Evolutionary conservation across 768 basidiomycete species (phyloP).

Genomic region (Lyophyllum semitale): DNA sequence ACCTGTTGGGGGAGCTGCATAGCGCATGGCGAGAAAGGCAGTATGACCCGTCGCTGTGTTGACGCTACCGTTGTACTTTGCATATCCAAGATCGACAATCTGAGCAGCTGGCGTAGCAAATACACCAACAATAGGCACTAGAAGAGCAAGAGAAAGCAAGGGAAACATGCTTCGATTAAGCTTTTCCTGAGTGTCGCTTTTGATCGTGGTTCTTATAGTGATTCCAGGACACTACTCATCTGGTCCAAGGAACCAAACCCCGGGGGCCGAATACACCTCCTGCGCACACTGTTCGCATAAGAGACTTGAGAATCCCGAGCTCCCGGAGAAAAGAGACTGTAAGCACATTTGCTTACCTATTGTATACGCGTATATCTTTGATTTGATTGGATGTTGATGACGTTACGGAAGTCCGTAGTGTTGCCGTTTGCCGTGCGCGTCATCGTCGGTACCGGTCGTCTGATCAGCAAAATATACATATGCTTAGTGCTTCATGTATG

Average conservation of each 20-base stretch:
- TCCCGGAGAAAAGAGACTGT: not conserved
- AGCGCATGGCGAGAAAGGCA: conserved; percentile 45
- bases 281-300: no score
- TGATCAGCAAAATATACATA: no score
- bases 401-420: no score
- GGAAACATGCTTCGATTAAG: not conserved
- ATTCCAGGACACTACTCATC: not conserved
- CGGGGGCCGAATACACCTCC: no score
- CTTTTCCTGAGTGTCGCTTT: not conserved
- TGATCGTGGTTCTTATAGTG: not conserved
- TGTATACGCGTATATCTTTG: no score
- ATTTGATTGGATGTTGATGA: no score
- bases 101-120: conserved; percentile 10
- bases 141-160: not conserved
- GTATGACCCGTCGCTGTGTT: conserved; percentile 34
- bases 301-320: no score
- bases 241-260: no score
- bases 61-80: conserved; percentile 41
- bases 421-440: no score
- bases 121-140: conserved; percentile 1
- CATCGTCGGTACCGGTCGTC: no score
- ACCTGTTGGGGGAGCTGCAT: conserved; percentile 52
- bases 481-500: no score
- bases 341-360: no score
- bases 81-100: conserved; percentile 46